A percentile compares a stretch with the other conserved stretches of the same genome.
Evolutionary conservation across 2,329 filamentous ascomycete genomes (phyloP).

Genomic region (Apiospora saccharicola): DNA sequence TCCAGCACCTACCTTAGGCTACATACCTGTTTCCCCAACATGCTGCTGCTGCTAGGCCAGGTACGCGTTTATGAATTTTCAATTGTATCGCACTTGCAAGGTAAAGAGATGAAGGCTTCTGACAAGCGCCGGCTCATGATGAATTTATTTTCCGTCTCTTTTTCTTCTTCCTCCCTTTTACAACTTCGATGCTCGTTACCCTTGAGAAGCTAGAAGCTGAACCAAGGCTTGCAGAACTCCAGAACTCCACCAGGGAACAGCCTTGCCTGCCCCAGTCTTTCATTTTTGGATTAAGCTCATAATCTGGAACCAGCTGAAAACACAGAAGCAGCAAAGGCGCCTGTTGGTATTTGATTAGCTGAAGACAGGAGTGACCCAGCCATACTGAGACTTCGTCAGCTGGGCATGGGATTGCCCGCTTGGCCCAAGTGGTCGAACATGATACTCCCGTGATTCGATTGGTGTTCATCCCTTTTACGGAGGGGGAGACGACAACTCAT

Average conservation of each 20-base stretch:
- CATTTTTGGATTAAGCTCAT: constrained; percentile 13
- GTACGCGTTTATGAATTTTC: not conserved
- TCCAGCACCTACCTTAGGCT: not conserved
- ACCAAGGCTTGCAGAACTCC: constrained; percentile 2
- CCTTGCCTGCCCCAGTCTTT: constrained; percentile 3
- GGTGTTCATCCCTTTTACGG: not conserved
- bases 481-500: not conserved
- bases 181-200: not conserved
- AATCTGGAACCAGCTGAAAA: constrained; percentile 15
- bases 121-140: not conserved
- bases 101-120: not conserved
- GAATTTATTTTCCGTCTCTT: not conserved
- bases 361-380: constrained; percentile 7
- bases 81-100: not conserved
- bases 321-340: not conserved
- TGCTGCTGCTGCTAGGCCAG: not conserved
- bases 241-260: not conserved
- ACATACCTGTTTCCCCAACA: not conserved
- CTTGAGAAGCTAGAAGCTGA: constrained; percentile 10
- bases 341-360: not conserved
- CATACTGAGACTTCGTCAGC: constrained; percentile 1
- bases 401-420: not conserved
- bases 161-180: too few relatives aligned
- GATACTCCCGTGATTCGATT: not conserved
- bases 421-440: not conserved